phyloP scores from a whole-genome alignment of 179 eudicot genomes.

The Spinacia oleracea region DNA sequence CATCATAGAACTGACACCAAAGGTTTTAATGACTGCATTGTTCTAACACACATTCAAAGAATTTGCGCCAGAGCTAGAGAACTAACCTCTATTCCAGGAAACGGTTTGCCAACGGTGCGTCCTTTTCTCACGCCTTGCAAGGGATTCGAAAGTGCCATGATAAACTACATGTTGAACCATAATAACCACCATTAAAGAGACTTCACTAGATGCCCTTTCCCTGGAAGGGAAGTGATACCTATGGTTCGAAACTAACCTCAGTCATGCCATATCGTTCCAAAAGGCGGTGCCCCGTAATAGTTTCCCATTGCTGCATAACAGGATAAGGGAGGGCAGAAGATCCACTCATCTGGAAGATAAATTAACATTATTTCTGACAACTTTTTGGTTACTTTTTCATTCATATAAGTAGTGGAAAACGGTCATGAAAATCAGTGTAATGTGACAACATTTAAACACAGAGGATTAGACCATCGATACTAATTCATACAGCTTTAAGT shows the following conservation, averaged over 20 bases:
- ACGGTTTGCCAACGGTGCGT: constrained; percentile 97
- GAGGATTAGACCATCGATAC: neutral
- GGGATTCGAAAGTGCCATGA: constrained; percentile 96
- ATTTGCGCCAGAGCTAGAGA: neutral
- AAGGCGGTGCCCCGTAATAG: constrained; percentile 87
- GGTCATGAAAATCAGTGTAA: neutral
- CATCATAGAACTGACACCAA: neutral
- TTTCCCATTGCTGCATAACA: constrained; percentile 97
- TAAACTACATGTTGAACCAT: constrained; percentile 59
- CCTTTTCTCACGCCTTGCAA: constrained; percentile 78
- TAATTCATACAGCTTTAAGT: constrained; percentile 5
- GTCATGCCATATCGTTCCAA: constrained; percentile 99
- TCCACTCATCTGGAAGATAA: constrained; percentile 82
- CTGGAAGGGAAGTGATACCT: neutral
- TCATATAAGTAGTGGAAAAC: neutral
- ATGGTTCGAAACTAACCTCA: constrained; percentile 52
- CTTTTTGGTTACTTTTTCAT: neutral
- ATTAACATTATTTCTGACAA: constrained; percentile 4
- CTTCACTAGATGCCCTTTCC: neutral
- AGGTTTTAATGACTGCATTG: neutral
- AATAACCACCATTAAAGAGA: constrained; percentile 8
- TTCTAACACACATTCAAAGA: constrained; percentile 1
- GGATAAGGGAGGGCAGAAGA: constrained; percentile 99
- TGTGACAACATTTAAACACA: constrained; percentile 1
- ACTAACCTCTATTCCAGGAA: constrained; percentile 94